Evolutionary conservation across 805 yeast genomes (phyloP).

Genomic region (Yamadazyma ubonensis): DNA sequence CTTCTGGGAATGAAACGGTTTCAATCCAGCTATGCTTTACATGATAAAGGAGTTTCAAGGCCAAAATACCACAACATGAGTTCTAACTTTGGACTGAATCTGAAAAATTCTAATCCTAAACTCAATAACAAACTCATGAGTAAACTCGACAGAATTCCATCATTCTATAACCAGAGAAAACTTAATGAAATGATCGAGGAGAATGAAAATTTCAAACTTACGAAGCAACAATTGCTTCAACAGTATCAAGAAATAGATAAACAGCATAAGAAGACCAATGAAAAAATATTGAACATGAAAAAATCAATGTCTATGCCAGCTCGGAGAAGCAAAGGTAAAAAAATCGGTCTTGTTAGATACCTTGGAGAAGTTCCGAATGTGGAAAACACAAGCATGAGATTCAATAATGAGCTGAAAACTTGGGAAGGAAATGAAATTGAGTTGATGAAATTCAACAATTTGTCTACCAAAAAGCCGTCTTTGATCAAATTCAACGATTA

Average conservation of each 20-base stretch:
- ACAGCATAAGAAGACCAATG: conserved; percentile 15
- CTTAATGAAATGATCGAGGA: conserved; percentile 17
- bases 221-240: conserved; percentile 29
- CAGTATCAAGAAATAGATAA: conserved; percentile 29
- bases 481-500: conserved; percentile 34
- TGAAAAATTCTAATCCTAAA: conserved; percentile 20
- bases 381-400: conserved; percentile 44
- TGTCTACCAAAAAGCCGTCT: conserved; percentile 32
- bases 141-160: conserved; percentile 42
- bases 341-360: conserved; percentile 32
- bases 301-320: conserved; percentile 14
- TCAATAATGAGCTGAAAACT: conserved; percentile 47
- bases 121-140: conserved; percentile 33
- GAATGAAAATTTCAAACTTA: conserved; percentile 13
- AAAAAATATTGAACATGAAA: conserved; percentile 13
- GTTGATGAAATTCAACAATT: conserved; percentile 47
- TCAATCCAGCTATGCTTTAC: conserved; percentile 35
- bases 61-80: too few relatives aligned
- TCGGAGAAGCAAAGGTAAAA: conserved; percentile 11
- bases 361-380: conserved; percentile 23
- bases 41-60: neutral
- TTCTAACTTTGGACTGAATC: neutral
- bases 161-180: conserved; percentile 28
- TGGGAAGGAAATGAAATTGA: conserved; percentile 73
- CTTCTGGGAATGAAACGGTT: conserved; percentile 23